Evolutionary conservation across 208 protist species (phyloP).

Genomic region (Leishmania braziliensis): DNA sequence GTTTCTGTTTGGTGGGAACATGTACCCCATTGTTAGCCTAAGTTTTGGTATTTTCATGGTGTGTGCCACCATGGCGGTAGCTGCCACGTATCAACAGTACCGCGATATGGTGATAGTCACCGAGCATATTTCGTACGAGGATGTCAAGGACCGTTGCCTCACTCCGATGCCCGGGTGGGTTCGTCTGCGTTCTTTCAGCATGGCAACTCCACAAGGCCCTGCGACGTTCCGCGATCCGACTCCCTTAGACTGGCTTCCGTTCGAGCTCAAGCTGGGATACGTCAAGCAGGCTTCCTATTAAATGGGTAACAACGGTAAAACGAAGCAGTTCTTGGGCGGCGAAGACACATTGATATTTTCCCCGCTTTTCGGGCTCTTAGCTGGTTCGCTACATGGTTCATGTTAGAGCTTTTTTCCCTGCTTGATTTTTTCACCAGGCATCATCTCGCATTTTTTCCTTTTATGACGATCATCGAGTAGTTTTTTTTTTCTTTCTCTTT

Average conservation of each 20-base stretch:
- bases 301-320: neutral
- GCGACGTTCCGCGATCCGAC: constrained; percentile 85
- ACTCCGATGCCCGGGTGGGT: constrained; percentile 89
- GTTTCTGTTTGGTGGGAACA: constrained; percentile 63
- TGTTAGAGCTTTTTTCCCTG: constrained; percentile 7
- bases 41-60: constrained; percentile 39
- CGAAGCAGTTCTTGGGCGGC: neutral
- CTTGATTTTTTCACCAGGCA: neutral
- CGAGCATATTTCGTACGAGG: constrained; percentile 88
- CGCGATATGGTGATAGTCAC: constrained; percentile 84
- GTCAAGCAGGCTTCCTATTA: constrained; percentile 91
- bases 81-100: constrained; percentile 82
- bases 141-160: constrained; percentile 88
- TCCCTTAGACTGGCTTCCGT: constrained; percentile 90
- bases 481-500: neutral
- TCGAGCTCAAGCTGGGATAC: constrained; percentile 89
- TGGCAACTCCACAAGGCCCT: constrained; percentile 66
- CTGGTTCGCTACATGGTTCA: constrained; percentile 4
- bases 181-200: constrained; percentile 59
- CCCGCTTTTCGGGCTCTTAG: neutral
- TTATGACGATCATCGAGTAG: neutral
- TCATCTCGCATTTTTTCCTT: neutral
- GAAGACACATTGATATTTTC: neutral
- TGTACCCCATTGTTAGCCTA: constrained; percentile 69
- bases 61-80: constrained; percentile 38